Evolutionary conservation across 352 stramenopile genomes (phyloP), one percentile per base, ranked within the genome.

Genomic region (Phytophthora colocasiae): DNA sequence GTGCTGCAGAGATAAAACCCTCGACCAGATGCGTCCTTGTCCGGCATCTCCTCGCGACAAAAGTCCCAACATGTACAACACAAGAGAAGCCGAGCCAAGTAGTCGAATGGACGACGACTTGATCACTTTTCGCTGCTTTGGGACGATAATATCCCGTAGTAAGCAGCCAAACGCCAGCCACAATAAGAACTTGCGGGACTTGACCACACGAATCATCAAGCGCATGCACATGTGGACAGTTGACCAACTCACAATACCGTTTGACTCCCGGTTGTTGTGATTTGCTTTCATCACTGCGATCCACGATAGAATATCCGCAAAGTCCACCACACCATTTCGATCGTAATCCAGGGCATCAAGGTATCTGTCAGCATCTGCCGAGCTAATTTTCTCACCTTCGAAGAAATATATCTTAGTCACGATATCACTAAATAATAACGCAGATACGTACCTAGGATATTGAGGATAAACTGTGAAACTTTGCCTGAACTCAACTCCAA

Each of bases 271-370:
- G 0, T 71, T 61, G 17, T 87, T 68, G 56, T 89, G 71, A 17
- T 85, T 85, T 5, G 56, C 65, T 55, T 95, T 95, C 73, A 95
- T 87, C 29, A 91, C 77, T 1, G 84, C 81, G 0, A 75, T 76
- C 82, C 87, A 93, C 3, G 84, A 93, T 3, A 95, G 62, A 44
- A 95, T 85, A 63, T 95, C 87, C 3, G 51, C 61, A 49, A 95
- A 91, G 52, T 95, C 85, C 7, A 93, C 85, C 0, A 87, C 69
- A 3, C 87, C 85, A 47, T 93, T 89, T 29, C 64, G 63, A 32
- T 95, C 85, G 43, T 81, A 93, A 63, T 95, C 87, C 14, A 95
- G 73, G 36, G 85, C 85, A 38, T 85, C 57, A 8, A 92, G 55
- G 54, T 95, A 95, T 39, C 53, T 71, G 6, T 88, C 66, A 6